Evolutionary conservation across 306 rosid genomes (phyloP).

Genomic region (Spatholobus suberectus): DNA sequence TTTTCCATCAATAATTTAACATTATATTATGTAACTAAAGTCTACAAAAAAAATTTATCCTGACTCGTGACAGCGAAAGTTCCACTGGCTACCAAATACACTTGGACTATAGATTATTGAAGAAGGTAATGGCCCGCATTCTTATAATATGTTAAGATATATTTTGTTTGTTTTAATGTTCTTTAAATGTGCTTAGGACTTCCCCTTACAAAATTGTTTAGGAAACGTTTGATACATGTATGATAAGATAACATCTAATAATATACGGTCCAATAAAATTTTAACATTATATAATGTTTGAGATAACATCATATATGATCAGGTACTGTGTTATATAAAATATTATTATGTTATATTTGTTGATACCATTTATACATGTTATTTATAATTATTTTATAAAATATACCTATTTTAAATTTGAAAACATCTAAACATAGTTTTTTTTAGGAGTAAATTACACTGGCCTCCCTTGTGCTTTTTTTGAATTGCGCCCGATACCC

Average conservation of each 20-base stretch:
- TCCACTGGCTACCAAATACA: not conserved
- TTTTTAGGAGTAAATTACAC: no score
- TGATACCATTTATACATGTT: no score
- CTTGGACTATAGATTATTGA: not conserved
- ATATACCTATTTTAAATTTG: no score
- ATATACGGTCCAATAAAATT: not conserved
- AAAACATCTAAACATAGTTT: no score
- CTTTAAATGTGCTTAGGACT: not conserved
- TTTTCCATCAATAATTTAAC: not conserved
- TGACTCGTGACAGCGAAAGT: not conserved
- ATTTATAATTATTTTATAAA: no score
- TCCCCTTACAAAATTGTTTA: not conserved
- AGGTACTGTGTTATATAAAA: not conserved
- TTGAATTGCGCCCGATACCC: no score
- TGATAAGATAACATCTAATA: not conserved
- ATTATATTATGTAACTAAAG: not conserved
- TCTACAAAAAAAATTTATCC: not conserved
- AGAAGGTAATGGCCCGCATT: not conserved
- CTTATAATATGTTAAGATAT: not conserved
- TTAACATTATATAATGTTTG: not conserved
- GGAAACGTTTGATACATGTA: not conserved
- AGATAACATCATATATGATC: not conserved
- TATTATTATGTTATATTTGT: not conserved
- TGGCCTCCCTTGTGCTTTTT: no score
- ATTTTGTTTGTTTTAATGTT: not conserved